Base-by-base conservation (phyloP, 345 rosid genomes). In the Gossypium turneri region DNA sequence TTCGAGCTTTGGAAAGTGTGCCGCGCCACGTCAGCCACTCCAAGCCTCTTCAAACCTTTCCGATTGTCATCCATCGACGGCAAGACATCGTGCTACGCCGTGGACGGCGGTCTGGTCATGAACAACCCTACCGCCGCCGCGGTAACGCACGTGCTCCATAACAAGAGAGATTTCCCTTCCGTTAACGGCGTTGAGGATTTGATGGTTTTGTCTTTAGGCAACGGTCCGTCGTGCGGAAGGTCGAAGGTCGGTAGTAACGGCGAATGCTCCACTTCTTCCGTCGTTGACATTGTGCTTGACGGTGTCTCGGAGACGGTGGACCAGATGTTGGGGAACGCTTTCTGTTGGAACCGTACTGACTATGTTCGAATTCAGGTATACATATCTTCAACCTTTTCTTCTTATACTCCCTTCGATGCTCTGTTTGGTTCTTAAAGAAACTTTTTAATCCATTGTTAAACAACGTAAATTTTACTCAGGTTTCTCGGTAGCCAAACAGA, bases 161-260 rank as follows among this genome's bases (percentile, higher is more conserved):
- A 58, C 38, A 58, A 58, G 63, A 58, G 38, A 58, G 63, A 58
- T 58, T 58, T 58, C 16, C 63, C 63, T 12, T 58, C 34, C 17
- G 63, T 58, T 58, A 58, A 58, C 13, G 63, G 63, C 63, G 63
- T 58, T 25, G 63, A 58, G 63, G 63, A 58, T 58, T 34, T 58
- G 17, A 24, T 58, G 63, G 34, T 58, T 24, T 58, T 58, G 38
- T 58, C 63, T 11, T 24, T 58, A 58, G 63, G 63, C 13, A 58
- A 58, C 34, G 63, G 63, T 22, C 38, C 63, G 15, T 24, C 38
- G 2, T 58, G 34, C 29, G 63, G 63, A 22, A 58, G 38, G 29
- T 24, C 38, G 25, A 58, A 22, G 63, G 34, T 58, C 63, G 17
- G 38, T 24, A 24, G 29, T 12, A 58, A 58, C 63, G 63, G 16